Evolutionary conservation across 2,329 filamentous ascomycete species (phyloP).

Genomic region (Pseudocercospora cruenta): DNA sequence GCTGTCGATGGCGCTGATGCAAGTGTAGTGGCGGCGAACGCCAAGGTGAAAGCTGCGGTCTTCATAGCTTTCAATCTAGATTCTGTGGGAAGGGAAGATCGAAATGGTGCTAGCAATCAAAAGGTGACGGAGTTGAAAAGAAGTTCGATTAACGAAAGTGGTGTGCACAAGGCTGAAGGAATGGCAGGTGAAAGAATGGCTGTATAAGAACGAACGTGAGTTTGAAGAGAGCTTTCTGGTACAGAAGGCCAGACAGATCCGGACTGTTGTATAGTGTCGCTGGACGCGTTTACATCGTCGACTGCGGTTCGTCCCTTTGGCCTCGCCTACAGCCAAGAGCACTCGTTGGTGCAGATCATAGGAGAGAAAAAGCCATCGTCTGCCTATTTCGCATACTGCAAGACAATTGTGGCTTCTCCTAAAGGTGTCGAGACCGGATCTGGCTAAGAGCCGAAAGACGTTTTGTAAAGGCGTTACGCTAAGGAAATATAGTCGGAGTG

Average conservation of each 20-base stretch:
- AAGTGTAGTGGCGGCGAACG: constrained; percentile 17
- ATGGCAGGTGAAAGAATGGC: constrained; percentile 11
- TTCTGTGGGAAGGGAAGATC: neutral
- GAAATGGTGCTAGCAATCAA: constrained; percentile 5
- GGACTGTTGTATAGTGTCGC: constrained; percentile 7
- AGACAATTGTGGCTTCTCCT: constrained; percentile 15
- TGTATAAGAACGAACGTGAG: constrained; percentile 10
- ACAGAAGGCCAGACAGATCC: constrained; percentile 5
- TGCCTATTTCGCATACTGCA: constrained; percentile 17
- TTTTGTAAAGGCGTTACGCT: neutral
- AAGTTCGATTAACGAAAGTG: constrained; percentile 3
- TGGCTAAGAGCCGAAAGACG: neutral
- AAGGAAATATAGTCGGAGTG: neutral
- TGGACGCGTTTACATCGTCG: constrained; percentile 4
- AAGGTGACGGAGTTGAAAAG: neutral
- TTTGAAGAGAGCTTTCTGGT: neutral
- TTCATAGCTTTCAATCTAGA: constrained; percentile 21
- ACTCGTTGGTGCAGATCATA: constrained; percentile 6
- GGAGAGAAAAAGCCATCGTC: constrained; percentile 13
- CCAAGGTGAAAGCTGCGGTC: constrained; percentile 18
- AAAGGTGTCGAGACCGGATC: constrained; percentile 4
- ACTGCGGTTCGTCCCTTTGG: constrained; percentile 7
- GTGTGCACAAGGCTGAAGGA: constrained; percentile 1
- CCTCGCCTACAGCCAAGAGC: constrained; percentile 10
- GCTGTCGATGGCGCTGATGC: constrained; percentile 20